Conservation (phyloP, 1,284 basidiomycete species). For the Sporisorium iseilematis-ciliati region DNA sequence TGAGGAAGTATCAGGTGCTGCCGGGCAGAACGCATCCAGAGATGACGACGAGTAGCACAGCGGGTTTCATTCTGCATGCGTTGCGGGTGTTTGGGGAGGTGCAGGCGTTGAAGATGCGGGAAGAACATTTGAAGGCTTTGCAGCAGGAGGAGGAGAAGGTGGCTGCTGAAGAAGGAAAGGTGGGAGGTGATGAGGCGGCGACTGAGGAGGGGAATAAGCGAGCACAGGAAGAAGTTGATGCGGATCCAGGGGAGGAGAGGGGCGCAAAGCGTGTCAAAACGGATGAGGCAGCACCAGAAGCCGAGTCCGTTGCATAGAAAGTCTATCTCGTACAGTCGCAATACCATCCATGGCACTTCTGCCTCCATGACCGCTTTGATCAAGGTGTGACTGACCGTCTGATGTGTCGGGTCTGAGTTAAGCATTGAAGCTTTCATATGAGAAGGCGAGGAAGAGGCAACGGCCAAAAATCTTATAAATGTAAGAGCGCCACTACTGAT, state of each 20-base stretch:
- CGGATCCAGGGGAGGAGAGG: conserved; percentile 13
- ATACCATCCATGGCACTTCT: not conserved
- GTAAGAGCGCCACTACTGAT: not conserved
- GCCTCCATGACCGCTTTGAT: not conserved
- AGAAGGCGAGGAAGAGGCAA: not conserved
- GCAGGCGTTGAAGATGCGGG: conserved; percentile 37
- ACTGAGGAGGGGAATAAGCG: conserved; percentile 7
- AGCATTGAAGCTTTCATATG: not conserved
- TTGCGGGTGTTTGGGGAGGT: conserved; percentile 76
- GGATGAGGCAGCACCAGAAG: conserved; percentile 8
- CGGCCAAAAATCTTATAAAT: not conserved
- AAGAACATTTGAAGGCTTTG: conserved; percentile 13
- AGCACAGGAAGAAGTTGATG: conserved; percentile 10
- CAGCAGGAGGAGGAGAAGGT: not conserved
- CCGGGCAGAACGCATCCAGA: conserved; percentile 95
- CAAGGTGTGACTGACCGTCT: not conserved
- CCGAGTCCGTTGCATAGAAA: conserved; percentile 6
- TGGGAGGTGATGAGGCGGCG: not conserved
- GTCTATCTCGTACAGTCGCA: no score
- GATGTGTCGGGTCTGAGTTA: not conserved
- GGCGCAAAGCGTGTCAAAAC: conserved; percentile 27
- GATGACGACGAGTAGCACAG: conserved; percentile 90
- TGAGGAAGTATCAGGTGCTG: conserved; percentile 90
- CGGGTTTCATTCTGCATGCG: conserved; percentile 86
- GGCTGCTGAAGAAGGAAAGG: not conserved